Evolutionary conservation across 768 basidiomycete species (phyloP).

Genomic region (Boletus rufocinnamomeus): DNA sequence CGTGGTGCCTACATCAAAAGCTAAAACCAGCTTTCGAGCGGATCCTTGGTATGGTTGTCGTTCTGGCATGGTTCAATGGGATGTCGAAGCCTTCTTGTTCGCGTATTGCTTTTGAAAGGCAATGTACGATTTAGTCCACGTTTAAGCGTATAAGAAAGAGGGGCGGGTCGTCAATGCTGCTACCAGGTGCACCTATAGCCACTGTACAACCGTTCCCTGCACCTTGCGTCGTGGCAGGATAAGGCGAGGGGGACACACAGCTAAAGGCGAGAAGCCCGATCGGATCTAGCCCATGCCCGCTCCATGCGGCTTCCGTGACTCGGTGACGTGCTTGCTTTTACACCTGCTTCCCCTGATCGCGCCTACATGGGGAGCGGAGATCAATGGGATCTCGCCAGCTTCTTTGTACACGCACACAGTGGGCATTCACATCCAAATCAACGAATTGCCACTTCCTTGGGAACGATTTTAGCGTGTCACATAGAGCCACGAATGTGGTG

Average conservation of each 20-base stretch:
- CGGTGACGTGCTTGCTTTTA: not conserved
- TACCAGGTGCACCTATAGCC: not conserved
- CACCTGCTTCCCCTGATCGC: not conserved
- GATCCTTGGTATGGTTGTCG: conserved; percentile 44
- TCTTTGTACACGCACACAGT: not conserved
- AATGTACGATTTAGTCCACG: not conserved
- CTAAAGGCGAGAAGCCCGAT: conserved; percentile 9
- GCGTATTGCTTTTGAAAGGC: not conserved
- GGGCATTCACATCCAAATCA: not conserved
- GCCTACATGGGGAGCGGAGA: not conserved
- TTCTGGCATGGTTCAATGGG: conserved; percentile 23
- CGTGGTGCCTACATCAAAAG: conserved; percentile 56
- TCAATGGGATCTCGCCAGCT: not conserved
- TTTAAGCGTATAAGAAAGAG: conserved; percentile 2
- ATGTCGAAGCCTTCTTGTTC: not conserved
- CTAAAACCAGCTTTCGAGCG: conserved; percentile 45
- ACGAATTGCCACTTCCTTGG: not conserved
- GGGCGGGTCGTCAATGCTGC: not conserved
- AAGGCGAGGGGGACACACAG: conserved; percentile 15
- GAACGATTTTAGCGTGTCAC: not conserved
- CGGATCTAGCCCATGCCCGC: conserved; percentile 5
- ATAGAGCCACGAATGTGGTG: not conserved
- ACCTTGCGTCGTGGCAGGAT: conserved; percentile 13
- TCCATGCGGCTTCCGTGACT: conserved; percentile 12
- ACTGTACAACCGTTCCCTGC: not conserved